phyloP scores from a whole-genome alignment of 306 rosid species.

The Mimosa bimucronata region DNA sequence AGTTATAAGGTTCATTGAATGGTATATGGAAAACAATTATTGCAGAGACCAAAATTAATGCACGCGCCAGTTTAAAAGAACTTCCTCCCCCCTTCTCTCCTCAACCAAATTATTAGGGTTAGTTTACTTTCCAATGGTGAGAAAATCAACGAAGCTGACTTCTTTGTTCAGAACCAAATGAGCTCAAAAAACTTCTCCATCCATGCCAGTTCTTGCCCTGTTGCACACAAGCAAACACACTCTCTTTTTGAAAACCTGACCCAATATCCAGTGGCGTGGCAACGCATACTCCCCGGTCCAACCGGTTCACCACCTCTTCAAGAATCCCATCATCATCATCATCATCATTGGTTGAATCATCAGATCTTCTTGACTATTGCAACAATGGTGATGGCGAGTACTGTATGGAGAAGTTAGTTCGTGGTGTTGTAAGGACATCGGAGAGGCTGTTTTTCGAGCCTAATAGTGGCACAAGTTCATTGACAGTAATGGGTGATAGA shows the following conservation, averaged over 20 bases:
- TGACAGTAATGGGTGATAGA: neutral
- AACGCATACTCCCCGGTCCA: conserved; percentile 31
- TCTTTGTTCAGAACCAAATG: conserved; percentile 35
- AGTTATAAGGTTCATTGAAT: neutral
- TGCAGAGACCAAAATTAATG: neutral
- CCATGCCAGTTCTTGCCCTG: conserved; percentile 46
- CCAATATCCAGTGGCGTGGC: neutral
- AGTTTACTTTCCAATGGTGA: conserved; percentile 38
- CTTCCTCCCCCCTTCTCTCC: neutral
- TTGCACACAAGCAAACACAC: conserved; percentile 47
- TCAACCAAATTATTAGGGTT: neutral
- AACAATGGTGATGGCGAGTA: conserved; percentile 6
- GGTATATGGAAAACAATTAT: neutral
- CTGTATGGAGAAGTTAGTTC: conserved; percentile 44
- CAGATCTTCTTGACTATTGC: conserved; percentile 11
- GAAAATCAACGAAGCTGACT: conserved; percentile 35
- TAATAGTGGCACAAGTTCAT: conserved; percentile 32
- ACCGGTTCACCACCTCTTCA: neutral
- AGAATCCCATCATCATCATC: neutral
- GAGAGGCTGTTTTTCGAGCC: conserved; percentile 66
- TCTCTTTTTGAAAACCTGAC: conserved; percentile 45
- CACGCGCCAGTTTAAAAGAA: conserved; percentile 24
- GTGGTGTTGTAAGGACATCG: conserved; percentile 36
- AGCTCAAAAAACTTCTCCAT: neutral
- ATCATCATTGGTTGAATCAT: conserved; percentile 43